Base-by-base conservation (phyloP, 2,329 filamentous ascomycete species). In the Didymella keratinophila region DNA sequence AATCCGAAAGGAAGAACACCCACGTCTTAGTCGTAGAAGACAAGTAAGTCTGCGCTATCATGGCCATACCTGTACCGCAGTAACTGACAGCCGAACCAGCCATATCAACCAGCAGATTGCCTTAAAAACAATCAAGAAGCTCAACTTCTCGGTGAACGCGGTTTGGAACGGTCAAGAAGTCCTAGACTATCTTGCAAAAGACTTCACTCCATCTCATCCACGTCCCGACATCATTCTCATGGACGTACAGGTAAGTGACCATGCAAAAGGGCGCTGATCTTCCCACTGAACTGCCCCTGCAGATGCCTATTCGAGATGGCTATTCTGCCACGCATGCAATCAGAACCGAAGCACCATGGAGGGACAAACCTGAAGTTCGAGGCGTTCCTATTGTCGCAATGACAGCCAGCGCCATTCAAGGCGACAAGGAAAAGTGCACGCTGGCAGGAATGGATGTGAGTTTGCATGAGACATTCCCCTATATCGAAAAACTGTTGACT, bases 11-110 rank as follows among this genome's bases (percentile, higher is more conserved):
- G 53, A 80, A 84, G 52, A 84, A 86, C 36, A 82, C 88, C 6
- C 86, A 91, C 46, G 81, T 94, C n/a, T 77, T 94, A 20, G 86
- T 95, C 1, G 91, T 93, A 2, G 91, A 94, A 76, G 91, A 94
- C 71, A 93, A 93, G 86, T 87, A 79, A 80, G 86, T 81, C 11
- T 41, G 18, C 25, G 23, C 12, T 34, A 6, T 45, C 16, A 18
- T 6, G 18, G 11, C 10, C 11, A 21, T 30, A 16, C 14, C 14
- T 32, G 6, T 16, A 12, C 2, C 11, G 10, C n/a, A 11, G n/a
- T 20, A 12, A 14, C 65, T 44, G 62, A 60, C 41, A 25, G 18
- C 27, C 46, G 16, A 12, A 32, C 52, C 51, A 71, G 78, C 73
- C 76, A 73, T 64, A 89, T 90, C 61, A 91, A 91, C 65, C 89